phyloP scores from a whole-genome alignment of 2,329 filamentous ascomycete genomes.

The Xylaria sp. region DNA sequence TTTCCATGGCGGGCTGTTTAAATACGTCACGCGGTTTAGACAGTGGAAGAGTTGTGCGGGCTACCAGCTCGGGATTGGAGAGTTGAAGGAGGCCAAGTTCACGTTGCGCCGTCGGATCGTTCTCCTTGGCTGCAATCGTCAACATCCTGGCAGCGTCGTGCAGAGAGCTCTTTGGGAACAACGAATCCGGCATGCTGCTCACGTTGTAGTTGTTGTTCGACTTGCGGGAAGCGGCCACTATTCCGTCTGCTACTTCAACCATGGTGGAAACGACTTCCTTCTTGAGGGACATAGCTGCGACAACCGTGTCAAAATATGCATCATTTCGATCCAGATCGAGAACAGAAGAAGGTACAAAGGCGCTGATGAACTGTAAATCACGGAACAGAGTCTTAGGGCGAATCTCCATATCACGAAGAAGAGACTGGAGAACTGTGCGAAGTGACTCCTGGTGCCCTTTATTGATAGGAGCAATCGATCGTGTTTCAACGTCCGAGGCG shows the following conservation, averaged over 20 bases:
- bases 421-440: slow-evolving; percentile 70
- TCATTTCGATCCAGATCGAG: slow-evolving; percentile 74
- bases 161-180: slow-evolving; percentile 68
- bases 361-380: slow-evolving; percentile 79
- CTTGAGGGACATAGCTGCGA: slow-evolving; percentile 89
- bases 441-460: slow-evolving; percentile 65
- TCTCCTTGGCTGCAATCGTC: slow-evolving; percentile 93
- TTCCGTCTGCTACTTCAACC: slow-evolving; percentile 77
- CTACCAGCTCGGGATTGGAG: slow-evolving; percentile 86
- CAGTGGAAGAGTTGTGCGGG: slow-evolving; percentile 82
- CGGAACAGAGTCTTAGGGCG: slow-evolving; percentile 85
- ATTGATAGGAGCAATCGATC: slow-evolving; percentile 62
- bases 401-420: slow-evolving; percentile 74
- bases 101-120: slow-evolving; percentile 85
- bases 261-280: slow-evolving; percentile 86
- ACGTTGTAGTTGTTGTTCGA: slow-evolving; percentile 44
- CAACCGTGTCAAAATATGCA: slow-evolving; percentile 89
- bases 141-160: slow-evolving; percentile 88
- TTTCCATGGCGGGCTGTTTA: slow-evolving; percentile 85
- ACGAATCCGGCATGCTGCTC: slow-evolving; percentile 50
- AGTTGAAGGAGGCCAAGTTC: slow-evolving; percentile 95
- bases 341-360: slow-evolving; percentile 69
- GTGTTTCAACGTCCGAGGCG: slow-evolving; percentile 59
- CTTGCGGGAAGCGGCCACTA: slow-evolving; percentile 72
- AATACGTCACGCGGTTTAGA: slow-evolving; percentile 89